These are phyloP conservation scores for Microsporum audouinii DNA, from an alignment of 2,329 filamentous ascomycete species.

Conservation along the genomic window DNA sequence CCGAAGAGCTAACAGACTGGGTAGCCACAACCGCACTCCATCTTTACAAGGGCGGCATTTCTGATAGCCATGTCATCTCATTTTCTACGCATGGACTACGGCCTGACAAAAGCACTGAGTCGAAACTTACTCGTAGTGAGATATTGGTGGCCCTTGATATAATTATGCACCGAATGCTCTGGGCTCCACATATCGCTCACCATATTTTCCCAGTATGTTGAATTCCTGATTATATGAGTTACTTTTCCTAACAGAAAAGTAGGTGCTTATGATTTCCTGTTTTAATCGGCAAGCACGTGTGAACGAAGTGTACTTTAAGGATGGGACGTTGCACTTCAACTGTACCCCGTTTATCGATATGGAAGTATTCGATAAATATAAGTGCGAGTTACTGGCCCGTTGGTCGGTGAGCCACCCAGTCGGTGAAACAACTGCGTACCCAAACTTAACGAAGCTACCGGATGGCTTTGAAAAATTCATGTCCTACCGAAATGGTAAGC, in stretches of 20 bases:
- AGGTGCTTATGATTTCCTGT: not conserved
- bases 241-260: not conserved
- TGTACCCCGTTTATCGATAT: not conserved
- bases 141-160: not conserved
- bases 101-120: not conserved
- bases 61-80: not conserved
- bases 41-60: too few relatives aligned
- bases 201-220: not conserved
- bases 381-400: not conserved
- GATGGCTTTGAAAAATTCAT: not conserved
- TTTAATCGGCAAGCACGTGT: not conserved
- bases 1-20: not conserved
- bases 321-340: not conserved
- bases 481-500: not conserved
- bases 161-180: not conserved
- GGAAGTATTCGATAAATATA: not conserved
- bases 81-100: not conserved
- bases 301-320: not conserved
- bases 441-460: not conserved
- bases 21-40: too few relatives aligned
- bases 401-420: not conserved
- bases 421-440: not conserved
- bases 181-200: not conserved
- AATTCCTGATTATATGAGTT: not conserved
- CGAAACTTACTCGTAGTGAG: not conserved